phyloP scores from a whole-genome alignment of 345 rosid species.

The Corchorus capsularis region DNA sequence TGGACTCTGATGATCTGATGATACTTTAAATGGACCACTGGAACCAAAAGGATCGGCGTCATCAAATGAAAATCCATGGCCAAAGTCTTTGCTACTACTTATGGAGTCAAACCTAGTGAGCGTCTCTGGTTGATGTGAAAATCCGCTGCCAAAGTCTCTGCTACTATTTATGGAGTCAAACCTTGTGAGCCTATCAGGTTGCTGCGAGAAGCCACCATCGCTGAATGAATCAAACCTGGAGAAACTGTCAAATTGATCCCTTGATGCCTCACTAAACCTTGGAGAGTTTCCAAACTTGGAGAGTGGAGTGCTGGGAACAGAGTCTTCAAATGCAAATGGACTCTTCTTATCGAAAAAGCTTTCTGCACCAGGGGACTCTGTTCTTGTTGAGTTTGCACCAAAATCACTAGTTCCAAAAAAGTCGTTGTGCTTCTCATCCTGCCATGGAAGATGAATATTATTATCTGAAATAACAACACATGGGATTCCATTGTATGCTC shows the following conservation, averaged over 20 bases:
- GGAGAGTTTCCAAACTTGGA: slow-evolving; percentile 85
- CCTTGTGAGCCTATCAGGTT: slow-evolving; percentile 61
- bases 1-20: slow-evolving; percentile 55
- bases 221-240: slow-evolving; percentile 95
- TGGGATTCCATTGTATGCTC: too few relatives aligned
- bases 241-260: slow-evolving; percentile 68
- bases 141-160: slow-evolving; percentile 52
- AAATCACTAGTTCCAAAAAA: slow-evolving; percentile 66
- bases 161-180: slow-evolving; percentile 68
- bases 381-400: slow-evolving; percentile 53
- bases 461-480: background rate
- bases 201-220: slow-evolving; percentile 65
- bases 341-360: slow-evolving; percentile 55
- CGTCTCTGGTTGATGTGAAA: slow-evolving; percentile 46
- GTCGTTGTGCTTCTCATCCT: slow-evolving; percentile 57
- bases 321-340: slow-evolving; percentile 76
- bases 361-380: slow-evolving; percentile 60
- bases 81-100: slow-evolving; percentile 51
- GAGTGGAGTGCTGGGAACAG: slow-evolving; percentile 81
- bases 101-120: slow-evolving; percentile 72
- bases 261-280: slow-evolving; percentile 73
- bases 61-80: slow-evolving; percentile 73
- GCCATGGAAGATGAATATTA: slow-evolving; percentile 21
- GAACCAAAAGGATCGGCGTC: slow-evolving; percentile 92
- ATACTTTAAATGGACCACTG: slow-evolving; percentile 86